These are phyloP conservation scores for Fusarium sambucinum DNA, from an alignment of 2,329 filamentous ascomycete species.

Conservation along the genomic window DNA sequence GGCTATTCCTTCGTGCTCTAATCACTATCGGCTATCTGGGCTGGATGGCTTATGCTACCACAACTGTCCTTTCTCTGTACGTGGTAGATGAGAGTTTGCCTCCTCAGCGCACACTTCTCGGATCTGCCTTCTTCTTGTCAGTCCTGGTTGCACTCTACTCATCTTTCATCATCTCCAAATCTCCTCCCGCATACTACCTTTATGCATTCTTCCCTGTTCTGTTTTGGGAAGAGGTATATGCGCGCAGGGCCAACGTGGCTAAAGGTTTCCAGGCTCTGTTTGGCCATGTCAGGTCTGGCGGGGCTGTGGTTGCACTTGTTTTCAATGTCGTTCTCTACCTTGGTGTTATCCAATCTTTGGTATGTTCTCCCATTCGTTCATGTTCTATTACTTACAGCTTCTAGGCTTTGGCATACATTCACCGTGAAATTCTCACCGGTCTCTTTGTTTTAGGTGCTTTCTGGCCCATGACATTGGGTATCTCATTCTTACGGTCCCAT, in stretches of 20 bases:
- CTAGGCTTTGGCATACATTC: conserved; percentile 90
- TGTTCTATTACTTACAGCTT: conserved; percentile 14
- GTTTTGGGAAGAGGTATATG: conserved; percentile 97
- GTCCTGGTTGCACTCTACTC: conserved; percentile 81
- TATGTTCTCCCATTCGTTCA: conserved; percentile 55
- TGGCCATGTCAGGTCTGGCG: conserved; percentile 72
- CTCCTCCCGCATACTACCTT: conserved; percentile 85
- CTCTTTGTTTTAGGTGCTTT: conserved; percentile 81
- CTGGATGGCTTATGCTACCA: conserved; percentile 93
- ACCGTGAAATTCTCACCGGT: conserved; percentile 85
- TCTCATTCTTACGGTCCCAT: conserved; percentile 77
- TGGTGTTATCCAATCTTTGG: conserved; percentile 81
- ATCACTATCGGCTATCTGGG: conserved; percentile 93
- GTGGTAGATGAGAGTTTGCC: conserved; percentile 79
- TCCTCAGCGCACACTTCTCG: conserved; percentile 71
- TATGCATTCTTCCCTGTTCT: conserved; percentile 93
- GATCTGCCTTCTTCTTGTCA: conserved; percentile 77
- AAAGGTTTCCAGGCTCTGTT: conserved; percentile 78
- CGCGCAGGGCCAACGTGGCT: conserved; percentile 75
- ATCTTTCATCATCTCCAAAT: conserved; percentile 82
- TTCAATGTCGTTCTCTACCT: conserved; percentile 77
- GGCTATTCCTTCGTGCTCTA: conserved; percentile 91
- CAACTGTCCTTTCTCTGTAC: conserved; percentile 88
- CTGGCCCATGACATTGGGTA: conserved; percentile 83
- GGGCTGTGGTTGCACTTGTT: conserved; percentile 68